A percentile compares a stretch with the other conserved stretches of the same genome.
Conservation (phyloP, 768 basidiomycete species). For the Mycena leptocephala region DNA sequence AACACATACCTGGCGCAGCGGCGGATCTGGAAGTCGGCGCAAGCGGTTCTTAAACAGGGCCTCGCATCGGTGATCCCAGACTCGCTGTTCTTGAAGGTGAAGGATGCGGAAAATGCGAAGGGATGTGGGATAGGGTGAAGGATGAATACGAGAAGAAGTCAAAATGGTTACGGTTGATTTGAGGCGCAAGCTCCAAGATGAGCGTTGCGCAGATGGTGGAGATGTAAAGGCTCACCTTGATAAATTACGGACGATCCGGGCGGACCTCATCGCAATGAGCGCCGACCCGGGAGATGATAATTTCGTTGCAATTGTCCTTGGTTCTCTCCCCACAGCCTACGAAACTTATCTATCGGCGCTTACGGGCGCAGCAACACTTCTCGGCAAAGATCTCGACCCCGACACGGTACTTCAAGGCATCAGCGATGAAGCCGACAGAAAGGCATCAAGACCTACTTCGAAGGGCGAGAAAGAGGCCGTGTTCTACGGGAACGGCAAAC, state of each 20-base stretch:
- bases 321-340: conserved; percentile 6
- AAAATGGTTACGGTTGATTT: conserved; percentile 42
- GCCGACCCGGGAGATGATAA: conserved; percentile 14
- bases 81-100: conserved; percentile 42
- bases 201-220: conserved; percentile 36
- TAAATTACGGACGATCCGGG: neutral
- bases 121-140: conserved; percentile 32
- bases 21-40: conserved; percentile 29
- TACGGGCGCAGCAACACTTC: no score
- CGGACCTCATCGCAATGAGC: conserved; percentile 13
- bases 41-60: conserved; percentile 39
- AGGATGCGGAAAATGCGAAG: conserved; percentile 4
- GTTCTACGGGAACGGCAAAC: conserved; percentile 15
- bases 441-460: neutral
- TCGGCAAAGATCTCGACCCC: conserved; percentile 12
- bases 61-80: conserved; percentile 41
- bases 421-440: neutral
- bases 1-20: neutral
- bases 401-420: no score
- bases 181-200: conserved; percentile 36
- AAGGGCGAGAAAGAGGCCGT: conserved; percentile 21
- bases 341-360: conserved; percentile 11
- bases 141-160: conserved; percentile 39
- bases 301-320: conserved; percentile 19
- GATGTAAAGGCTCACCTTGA: conserved; percentile 42